Evolutionary conservation across 805 yeast species (phyloP), one percentile per base, ranked within the genome.

Genomic region (Blastobotrys chiropterorum): DNA sequence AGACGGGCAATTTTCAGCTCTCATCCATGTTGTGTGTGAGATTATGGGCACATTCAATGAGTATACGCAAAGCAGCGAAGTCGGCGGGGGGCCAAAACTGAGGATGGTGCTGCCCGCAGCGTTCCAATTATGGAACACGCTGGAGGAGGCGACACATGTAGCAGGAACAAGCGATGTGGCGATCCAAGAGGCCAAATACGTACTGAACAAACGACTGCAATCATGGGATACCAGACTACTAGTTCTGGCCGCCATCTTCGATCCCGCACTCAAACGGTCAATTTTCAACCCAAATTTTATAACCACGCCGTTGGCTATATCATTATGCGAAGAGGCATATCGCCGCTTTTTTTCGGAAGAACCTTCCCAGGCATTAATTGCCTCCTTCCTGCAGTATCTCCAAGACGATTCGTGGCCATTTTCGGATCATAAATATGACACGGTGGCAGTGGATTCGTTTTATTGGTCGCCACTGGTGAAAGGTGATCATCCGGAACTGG

Each of bases 181-280:
- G 8, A 26, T 26, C 11, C 34, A 26, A 26, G 34, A 26, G 11
- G 34, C 34, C 20, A 22, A 8, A 19, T 16, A n/a, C 5, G 21
- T n/a, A 13, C 38, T 44, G 8, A 22, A 44, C 47, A 7, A 13
- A 11, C 26, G 47, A 34, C 19, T 44, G 11, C n/a, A 19, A 15
- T 16, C 48, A 26, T 46, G 48, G 48, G 48, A 46, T 21, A 41
- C 38, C 17, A 14, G 22, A 8, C 15, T 46, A 43, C 34, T 46
- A 8, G 21, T 46, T 17, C 31, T 38, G 31, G 22, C 43, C 5
- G 38, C 30, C 2, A 41, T 46, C 4, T 38, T 46, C 26, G 48
- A 46, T 38, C 48, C 48, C 11, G 17, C 14, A 19, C 13, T 38
- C 43, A 34, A 21, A 16, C 30, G 43, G 13, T n/a, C 34, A 14